These are phyloP conservation scores for Phaffomyces opuntiae DNA, from an alignment of 805 yeast genomes.

Conservation along the genomic window DNA sequence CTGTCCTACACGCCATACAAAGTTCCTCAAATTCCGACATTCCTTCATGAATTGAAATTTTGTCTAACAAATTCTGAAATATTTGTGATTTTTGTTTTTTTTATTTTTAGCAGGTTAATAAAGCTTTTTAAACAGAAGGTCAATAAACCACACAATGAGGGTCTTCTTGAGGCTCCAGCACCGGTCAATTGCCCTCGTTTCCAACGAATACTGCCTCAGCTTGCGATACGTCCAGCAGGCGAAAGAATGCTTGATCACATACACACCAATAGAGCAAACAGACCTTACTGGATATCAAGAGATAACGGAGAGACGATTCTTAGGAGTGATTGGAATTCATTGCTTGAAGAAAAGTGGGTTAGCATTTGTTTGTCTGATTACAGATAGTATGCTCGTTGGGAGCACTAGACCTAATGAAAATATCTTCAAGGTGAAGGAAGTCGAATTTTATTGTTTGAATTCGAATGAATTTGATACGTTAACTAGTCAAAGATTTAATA, in stretches of 20 bases:
- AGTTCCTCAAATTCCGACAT: conserved; percentile 35
- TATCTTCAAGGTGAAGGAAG: conserved; percentile 48
- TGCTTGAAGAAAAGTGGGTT: conserved; percentile 38
- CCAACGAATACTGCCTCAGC: conserved; percentile 51
- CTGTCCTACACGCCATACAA: conserved; percentile 60
- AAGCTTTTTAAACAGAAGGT: not conserved
- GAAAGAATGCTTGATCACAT: conserved; percentile 40
- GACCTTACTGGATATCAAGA: conserved; percentile 37
- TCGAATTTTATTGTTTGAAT: conserved; percentile 59
- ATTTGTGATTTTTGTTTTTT: not conserved
- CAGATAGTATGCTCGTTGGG: conserved; percentile 49
- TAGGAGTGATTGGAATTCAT: conserved; percentile 59
- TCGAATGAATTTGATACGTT: conserved; percentile 44
- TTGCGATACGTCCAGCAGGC: conserved; percentile 35
- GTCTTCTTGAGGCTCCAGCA: conserved; percentile 49
- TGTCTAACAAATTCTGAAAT: not conserved
- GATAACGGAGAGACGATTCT: conserved; percentile 26
- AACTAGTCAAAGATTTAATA: conserved; percentile 17
- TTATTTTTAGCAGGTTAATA: not conserved
- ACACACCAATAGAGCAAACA: conserved; percentile 35
- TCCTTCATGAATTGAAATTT: not conserved
- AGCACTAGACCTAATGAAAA: conserved; percentile 49
- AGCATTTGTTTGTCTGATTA: conserved; percentile 52
- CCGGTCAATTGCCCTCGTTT: conserved; percentile 60
- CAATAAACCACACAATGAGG: conserved; percentile 9